These are phyloP conservation scores for Corynascus novoguineensis DNA, from an alignment of 495 filamentous ascomycete genomes.

Conservation along the genomic window DNA sequence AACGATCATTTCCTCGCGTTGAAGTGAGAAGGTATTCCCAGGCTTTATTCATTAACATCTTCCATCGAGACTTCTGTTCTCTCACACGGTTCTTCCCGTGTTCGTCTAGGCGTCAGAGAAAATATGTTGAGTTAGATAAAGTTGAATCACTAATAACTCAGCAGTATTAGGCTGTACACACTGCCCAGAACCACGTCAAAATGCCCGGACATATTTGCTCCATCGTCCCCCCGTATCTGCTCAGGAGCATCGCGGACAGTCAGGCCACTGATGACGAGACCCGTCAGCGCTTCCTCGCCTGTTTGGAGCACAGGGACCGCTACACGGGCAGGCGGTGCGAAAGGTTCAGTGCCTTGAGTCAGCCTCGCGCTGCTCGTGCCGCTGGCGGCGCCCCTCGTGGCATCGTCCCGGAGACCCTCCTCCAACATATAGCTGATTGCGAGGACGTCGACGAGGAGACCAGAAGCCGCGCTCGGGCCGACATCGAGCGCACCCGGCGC, in stretches of 20 bases:
- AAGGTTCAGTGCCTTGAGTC: constrained; percentile 26
- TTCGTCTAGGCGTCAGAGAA: too few species aligned
- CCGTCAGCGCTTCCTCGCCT: constrained; percentile 24
- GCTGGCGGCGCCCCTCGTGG: constrained; percentile 8
- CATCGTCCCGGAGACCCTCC: constrained; percentile 36
- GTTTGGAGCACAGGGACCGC: constrained; percentile 24
- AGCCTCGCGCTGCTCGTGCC: constrained; percentile 17
- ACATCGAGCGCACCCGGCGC: constrained; percentile 30
- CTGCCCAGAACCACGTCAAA: not conserved
- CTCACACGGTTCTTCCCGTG: too few species aligned
- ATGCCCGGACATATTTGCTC: constrained; percentile 28
- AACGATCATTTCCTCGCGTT: too few species aligned
- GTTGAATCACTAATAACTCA: too few species aligned
- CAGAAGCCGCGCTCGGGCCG: constrained; percentile 27
- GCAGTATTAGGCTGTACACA: too few species aligned
- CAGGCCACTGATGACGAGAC: constrained; percentile 22
- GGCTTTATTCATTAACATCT: too few species aligned
- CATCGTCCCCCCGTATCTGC: constrained; percentile 38
- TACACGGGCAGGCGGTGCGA: constrained; percentile 26
- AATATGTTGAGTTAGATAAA: too few species aligned
- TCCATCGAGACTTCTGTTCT: too few species aligned
- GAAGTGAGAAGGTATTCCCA: too few species aligned
- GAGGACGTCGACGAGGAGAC: constrained; percentile 36
- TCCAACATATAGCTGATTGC: constrained; percentile 33
- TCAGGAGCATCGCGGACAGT: constrained; percentile 32